Conservation (phyloP, 495 filamentous ascomycete species). For the Penicillium lividum region DNA sequence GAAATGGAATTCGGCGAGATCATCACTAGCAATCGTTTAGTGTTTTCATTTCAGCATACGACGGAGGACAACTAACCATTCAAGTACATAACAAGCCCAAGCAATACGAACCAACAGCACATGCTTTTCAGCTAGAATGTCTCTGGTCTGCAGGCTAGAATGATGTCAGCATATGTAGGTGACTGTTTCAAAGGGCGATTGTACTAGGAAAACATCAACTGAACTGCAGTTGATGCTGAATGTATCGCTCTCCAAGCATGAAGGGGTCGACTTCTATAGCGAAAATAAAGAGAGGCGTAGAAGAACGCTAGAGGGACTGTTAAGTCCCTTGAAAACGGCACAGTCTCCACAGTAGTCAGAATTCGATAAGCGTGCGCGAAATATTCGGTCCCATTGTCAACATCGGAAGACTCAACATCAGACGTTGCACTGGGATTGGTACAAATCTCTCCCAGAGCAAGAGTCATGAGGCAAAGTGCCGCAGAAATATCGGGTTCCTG, state of each 20-base stretch:
- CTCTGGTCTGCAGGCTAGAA: slow-evolving; percentile 15
- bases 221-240: slow-evolving; percentile 13
- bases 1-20: slow-evolving; percentile 24
- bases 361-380: slow-evolving; percentile 19
- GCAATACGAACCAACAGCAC: slow-evolving; percentile 15
- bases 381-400: slow-evolving; percentile 17
- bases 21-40: slow-evolving; percentile 11
- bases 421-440: slow-evolving; percentile 6
- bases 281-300: slow-evolving; percentile 24
- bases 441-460: slow-evolving; percentile 20
- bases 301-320: slow-evolving; percentile 17
- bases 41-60: background rate
- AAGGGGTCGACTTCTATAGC: slow-evolving; percentile 19
- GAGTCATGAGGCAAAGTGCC: slow-evolving; percentile 16
- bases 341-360: slow-evolving; percentile 2
- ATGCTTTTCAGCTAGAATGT: slow-evolving; percentile 5
- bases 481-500: slow-evolving; percentile 8
- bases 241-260: slow-evolving; percentile 19
- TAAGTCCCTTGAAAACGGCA: slow-evolving; percentile 8
- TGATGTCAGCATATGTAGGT: slow-evolving; percentile 5
- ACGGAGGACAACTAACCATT: slow-evolving; percentile 13
- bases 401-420: slow-evolving; percentile 15
- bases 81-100: slow-evolving; percentile 25
- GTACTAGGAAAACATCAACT: slow-evolving; percentile 18
- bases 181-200: background rate